Evolutionary conservation across 257 asterid species (phyloP).

Genomic region (Ballota nigra): DNA sequence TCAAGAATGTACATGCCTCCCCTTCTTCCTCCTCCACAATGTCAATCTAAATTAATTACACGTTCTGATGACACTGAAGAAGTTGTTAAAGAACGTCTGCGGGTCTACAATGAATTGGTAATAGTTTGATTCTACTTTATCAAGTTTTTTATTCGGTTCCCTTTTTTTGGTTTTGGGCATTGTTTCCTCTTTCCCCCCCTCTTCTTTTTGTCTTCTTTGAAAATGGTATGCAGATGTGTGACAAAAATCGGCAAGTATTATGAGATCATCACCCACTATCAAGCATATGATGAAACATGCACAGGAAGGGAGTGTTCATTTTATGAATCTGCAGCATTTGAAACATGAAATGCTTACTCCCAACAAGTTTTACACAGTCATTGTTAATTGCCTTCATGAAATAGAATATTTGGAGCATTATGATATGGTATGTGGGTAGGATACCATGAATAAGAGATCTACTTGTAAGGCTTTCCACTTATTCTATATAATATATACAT

Average conservation of each 20-base stretch:
- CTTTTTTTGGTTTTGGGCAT: not conserved
- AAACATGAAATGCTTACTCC: not conserved
- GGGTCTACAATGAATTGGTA: conserved; percentile 77
- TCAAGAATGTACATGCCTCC: conserved; percentile 92
- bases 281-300: not conserved
- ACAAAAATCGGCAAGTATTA: not conserved
- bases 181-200: too few relatives aligned
- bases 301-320: not conserved
- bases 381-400: not conserved
- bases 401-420: not conserved
- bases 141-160: not conserved
- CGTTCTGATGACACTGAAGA: conserved; percentile 88
- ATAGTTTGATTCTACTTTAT: not conserved
- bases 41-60: conserved; percentile 73
- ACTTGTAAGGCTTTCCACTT: not conserved
- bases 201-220: not conserved
- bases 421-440: not conserved
- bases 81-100: conserved; percentile 83
- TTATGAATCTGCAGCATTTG: not conserved
- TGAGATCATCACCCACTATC: conserved; percentile 12
- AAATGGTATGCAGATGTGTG: not conserved
- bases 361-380: not conserved
- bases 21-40: conserved; percentile 86
- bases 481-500: not conserved
- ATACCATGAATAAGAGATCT: not conserved